Evolutionary conservation across 192 early-diverging fungal genomes (phyloP), one percentile per base, ranked within the genome.

Genomic region (Linderina pennispora): DNA sequence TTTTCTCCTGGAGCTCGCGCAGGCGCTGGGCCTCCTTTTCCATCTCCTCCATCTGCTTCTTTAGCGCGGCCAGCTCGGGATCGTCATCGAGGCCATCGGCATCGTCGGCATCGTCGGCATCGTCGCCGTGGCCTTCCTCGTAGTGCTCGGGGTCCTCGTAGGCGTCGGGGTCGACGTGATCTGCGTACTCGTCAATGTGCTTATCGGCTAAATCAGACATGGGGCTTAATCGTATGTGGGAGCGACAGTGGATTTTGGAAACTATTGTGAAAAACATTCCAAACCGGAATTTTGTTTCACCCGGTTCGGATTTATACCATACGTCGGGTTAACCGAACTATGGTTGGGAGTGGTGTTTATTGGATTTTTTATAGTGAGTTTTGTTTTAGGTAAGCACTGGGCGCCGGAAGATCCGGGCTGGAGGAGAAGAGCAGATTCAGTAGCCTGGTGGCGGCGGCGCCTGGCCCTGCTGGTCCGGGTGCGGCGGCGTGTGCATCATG

Each of bases 21-120:
- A 70, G 60, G 38, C 55, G 45, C 48, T 70, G 66, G 10, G 66
- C 66, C 28, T 70, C 66, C 59, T 63, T 62, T 26, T 70, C 59
- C 66, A 70, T 70, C 52, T 70, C 66, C 1, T 51, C 42, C 66
- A 70, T 63, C 8, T 55, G 59, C 51, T 55, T 53, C 44, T 70
- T 48, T 38, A 70, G 43, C 55, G 56, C 66, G 8, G 51, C 66
- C 32, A 70, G 46, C 43, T 70, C 66, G 2, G 66, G 66, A 26
- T 70, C 66, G 19, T 57, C 39, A 9, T 23, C 19, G 14, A 17
- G 31, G 17, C 61, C 66, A 35, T 36, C 11, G 3, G 20, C 59
- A 10, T 25, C 33, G 21, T 36, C 52, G 8, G 21, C 51, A 11
- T 40, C 50, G 8, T 33, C 42, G 2, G 45, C 39, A 8, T 15